Percentiles rank a stretch among this genome's conserved stretches.
These are phyloP conservation scores for Akanthomyces lecanii DNA, from an alignment of 2,329 filamentous ascomycete species.

Conservation along the genomic window DNA sequence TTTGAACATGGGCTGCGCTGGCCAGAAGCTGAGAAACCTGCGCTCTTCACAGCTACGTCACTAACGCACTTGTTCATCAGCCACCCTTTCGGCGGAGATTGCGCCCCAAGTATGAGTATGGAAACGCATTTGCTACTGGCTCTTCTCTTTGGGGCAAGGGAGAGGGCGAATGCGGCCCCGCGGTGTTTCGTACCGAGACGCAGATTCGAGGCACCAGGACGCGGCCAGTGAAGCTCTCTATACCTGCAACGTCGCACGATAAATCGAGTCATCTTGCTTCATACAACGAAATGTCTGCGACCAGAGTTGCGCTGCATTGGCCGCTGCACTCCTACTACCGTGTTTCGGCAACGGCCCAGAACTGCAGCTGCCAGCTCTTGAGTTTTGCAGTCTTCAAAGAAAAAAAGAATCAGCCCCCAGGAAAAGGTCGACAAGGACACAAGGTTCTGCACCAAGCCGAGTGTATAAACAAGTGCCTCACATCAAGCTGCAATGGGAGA, in stretches of 20 bases:
- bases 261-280: too few species aligned
- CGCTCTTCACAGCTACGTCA: not conserved
- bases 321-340: not conserved
- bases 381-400: not conserved
- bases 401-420: not conserved
- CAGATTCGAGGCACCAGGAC: not conserved
- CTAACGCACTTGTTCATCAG: not conserved
- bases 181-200: not conserved
- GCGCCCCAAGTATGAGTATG: too few species aligned
- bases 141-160: too few species aligned
- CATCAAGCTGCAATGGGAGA: constrained; percentile 23
- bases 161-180: too few species aligned
- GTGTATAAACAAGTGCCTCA: constrained; percentile 23
- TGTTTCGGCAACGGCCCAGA: not conserved
- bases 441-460: not conserved
- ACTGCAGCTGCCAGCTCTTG: not conserved
- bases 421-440: not conserved
- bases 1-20: not conserved
- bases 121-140: too few species aligned
- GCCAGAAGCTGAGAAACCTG: not conserved
- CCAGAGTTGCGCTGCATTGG: not conserved
- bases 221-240: not conserved
- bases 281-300: not conserved
- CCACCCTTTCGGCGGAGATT: not conserved
- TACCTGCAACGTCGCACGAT: too few species aligned